Evolutionary conservation across 495 filamentous ascomycete genomes (phyloP).

Genomic region (Penicillium paradoxum): DNA sequence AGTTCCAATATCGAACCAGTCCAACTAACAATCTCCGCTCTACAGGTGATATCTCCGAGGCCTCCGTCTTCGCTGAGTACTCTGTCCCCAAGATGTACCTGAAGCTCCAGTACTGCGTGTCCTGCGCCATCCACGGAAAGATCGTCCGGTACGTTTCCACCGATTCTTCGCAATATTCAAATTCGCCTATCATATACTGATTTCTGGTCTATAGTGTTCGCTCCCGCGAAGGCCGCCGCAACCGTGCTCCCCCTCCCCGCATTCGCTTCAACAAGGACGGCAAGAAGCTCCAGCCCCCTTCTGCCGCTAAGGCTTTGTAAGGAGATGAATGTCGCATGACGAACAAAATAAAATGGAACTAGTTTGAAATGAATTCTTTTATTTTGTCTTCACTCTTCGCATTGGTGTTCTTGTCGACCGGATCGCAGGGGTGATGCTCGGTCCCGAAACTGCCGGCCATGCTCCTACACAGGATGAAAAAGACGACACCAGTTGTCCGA

Average conservation of each 20-base stretch:
- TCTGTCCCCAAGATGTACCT: slow-evolving; percentile 99
- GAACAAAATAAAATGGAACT: slow-evolving; percentile 38
- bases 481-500: slow-evolving; percentile 16
- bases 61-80: slow-evolving; percentile 98
- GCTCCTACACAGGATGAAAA: slow-evolving; percentile 15
- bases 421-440: slow-evolving; percentile 15
- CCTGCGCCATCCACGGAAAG: slow-evolving; percentile 99
- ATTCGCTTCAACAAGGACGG: slow-evolving; percentile 99
- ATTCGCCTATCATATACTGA: slow-evolving; percentile 25
- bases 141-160: slow-evolving; percentile 83
- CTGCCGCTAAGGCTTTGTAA: slow-evolving; percentile 64
- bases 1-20: background rate
- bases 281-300: slow-evolving; percentile 97
- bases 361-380: slow-evolving; percentile 35
- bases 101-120: slow-evolving; percentile 99
- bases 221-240: slow-evolving; percentile 93
- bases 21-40: slow-evolving; percentile 3
- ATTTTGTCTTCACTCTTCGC: slow-evolving; percentile 31
- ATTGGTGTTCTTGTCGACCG: slow-evolving; percentile 22
- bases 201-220: slow-evolving; percentile 66
- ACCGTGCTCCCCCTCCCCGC: slow-evolving; percentile 94
- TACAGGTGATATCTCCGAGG: slow-evolving; percentile 98
- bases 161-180: background rate
- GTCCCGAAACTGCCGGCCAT: slow-evolving; percentile 12
- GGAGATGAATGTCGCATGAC: slow-evolving; percentile 29